phyloP scores from a whole-genome alignment of 192 early-diverging fungal species.

The Backusella liffmaniae region DNA sequence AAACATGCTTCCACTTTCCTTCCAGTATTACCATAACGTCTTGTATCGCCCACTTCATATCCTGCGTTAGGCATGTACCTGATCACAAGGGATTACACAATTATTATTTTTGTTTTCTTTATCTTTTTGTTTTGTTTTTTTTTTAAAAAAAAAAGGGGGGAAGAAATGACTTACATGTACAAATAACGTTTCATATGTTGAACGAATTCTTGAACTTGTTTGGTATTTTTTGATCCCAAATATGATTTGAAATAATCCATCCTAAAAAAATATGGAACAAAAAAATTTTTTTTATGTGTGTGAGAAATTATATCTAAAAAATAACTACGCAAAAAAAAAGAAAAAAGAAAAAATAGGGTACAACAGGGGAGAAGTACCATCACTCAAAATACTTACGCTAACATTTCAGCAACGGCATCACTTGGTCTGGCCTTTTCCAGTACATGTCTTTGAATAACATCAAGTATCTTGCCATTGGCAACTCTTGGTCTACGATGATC shows the following conservation, averaged over 20 bases:
- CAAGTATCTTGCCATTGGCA: conserved; percentile 28
- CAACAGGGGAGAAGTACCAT: background rate
- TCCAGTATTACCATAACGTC: conserved; percentile 41
- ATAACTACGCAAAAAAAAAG: background rate
- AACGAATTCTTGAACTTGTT: conserved; percentile 38
- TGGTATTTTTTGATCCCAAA: conserved; percentile 30
- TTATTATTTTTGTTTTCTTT: conserved; percentile 2
- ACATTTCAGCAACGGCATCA: conserved; percentile 42
- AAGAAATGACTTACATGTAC: conserved; percentile 24
- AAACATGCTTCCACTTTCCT: conserved; percentile 53
- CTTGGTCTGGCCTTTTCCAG: conserved; percentile 33
- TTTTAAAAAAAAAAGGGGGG: background rate
- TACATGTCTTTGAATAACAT: conserved; percentile 42
- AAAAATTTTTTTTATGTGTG: conserved; percentile 3
- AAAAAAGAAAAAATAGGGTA: background rate
- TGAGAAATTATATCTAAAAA: background rate
- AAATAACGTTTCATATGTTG: conserved; percentile 44
- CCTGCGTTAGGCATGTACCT: conserved; percentile 55
- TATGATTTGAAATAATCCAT: conserved; percentile 38
- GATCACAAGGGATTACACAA: conserved; percentile 6
- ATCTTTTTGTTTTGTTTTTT: background rate
- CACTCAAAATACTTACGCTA: conserved; percentile 36
- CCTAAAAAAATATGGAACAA: conserved; percentile 19
- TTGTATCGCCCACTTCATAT: conserved; percentile 55
- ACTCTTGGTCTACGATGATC: conserved; percentile 30